phyloP scores from a whole-genome alignment of 2,329 filamentous ascomycete species.

The Tetracladium maxilliforme region DNA sequence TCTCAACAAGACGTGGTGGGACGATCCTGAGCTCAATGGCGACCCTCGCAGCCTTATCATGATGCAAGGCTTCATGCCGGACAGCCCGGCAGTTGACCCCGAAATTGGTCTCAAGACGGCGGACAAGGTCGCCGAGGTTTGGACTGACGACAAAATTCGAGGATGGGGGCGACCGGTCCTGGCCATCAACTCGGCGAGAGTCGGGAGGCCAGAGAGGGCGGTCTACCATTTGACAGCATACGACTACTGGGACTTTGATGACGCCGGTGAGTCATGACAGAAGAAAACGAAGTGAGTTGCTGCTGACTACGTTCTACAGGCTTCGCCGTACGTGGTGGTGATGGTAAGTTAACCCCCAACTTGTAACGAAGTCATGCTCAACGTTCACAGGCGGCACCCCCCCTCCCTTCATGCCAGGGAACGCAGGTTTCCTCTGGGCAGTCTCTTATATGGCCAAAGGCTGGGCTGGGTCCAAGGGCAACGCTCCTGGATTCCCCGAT shows the following conservation, averaged over 20 bases:
- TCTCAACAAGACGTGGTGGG: conserved; percentile 27
- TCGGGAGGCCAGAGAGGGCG: conserved; percentile 25
- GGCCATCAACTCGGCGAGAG: conserved; percentile 26
- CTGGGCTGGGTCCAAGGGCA: conserved; percentile 12
- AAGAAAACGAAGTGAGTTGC: too few species aligned
- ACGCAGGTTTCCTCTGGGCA: conserved; percentile 19
- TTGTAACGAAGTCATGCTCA: not conserved
- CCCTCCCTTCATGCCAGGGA: conserved; percentile 21
- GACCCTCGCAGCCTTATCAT: conserved; percentile 30
- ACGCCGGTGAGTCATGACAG: conserved; percentile 14
- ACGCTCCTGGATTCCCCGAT: conserved; percentile 20
- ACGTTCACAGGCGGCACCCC: conserved; percentile 7
- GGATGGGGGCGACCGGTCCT: conserved; percentile 31
- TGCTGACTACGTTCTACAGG: too few species aligned
- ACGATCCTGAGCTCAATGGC: conserved; percentile 16
- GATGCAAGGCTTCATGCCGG: conserved; percentile 25
- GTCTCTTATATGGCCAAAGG: conserved; percentile 21
- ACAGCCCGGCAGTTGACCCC: conserved; percentile 19
- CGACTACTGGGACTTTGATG: conserved; percentile 24
- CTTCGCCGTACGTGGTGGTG: conserved; percentile 14
- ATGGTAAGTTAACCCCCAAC: conserved; percentile 5
- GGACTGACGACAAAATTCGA: conserved; percentile 24
- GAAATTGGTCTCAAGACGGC: conserved; percentile 20
- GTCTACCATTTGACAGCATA: conserved; percentile 24
- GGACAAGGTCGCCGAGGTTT: conserved; percentile 20